Base-by-base conservation (phyloP, 805 yeast genomes). In the Priceomyces melissophilus region DNA sequence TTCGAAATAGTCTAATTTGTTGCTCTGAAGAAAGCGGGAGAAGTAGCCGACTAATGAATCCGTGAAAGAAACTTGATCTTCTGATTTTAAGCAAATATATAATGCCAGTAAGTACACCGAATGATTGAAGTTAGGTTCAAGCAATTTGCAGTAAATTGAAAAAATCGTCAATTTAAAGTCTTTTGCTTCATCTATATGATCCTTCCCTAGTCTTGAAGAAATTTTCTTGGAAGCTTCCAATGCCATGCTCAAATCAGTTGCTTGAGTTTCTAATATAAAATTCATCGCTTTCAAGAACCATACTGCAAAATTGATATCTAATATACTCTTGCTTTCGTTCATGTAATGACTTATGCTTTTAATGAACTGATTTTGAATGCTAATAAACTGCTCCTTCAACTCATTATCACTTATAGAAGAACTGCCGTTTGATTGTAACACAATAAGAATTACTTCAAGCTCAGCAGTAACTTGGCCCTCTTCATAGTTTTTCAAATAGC, bases 231-330 rank as follows among this genome's bases (percentile, higher is more conserved):
- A 20, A 20, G 8, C 25, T 20, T 20, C 25, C 8, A 20, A 20
- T 20, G 25, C 25, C 25, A 20, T 20, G 25, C 25, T 4, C 25
- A 20, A 20, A 20, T 20, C 25, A 20, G 25, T 26, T 2, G 30
- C 13, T 13, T 35, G 30, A 3, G 12, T 11, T 12, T 39, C 40
- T 13, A 31, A 34, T 7, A 36, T 26, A 13, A 30, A 28, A n/a
- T 55, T 56, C n/a, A 68, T 43, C 4, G 58, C 47, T 1, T 50
- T 49, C 39, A 70, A 46, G 1, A 65, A 30, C 72, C 74, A 67
- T n/a, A 12, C 27, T 4, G 23, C 28, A 16, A 32, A 12, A n/a
- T 13, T 29, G 26, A 32, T 29, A 28, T 37, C 26, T 10, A 14
- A 14, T 23, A n/a, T 3, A 3, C 27, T 27, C 6, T 28, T 26